Evolutionary conservation across 2,329 filamentous ascomycete species (phyloP), one percentile per base, ranked within the genome.

Genomic region (Penicillium sp.): DNA sequence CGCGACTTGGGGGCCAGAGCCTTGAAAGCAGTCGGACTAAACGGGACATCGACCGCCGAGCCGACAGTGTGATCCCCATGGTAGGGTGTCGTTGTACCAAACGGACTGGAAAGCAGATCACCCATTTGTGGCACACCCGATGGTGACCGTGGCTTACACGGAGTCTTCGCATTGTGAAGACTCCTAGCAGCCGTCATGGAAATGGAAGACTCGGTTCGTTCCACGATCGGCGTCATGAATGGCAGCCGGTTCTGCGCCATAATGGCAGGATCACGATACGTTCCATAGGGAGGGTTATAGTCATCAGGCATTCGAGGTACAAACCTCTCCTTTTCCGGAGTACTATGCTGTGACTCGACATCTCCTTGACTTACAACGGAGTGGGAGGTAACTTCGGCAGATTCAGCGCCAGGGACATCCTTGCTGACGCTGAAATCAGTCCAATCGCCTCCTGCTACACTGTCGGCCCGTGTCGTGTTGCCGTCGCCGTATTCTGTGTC

Each of bases 151-250:
- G 70, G 85, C 70, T 89, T 89, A 69, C 88, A 92, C 17, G 93
- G 93, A 4, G 92, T 96, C 78, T 95, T 96, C 53, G 87, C 84
- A 57, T 84, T 84, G 71, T 75, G 88, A 81, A 76, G 85, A 85
- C 75, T 86, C 85, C 68, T 82, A 82, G 58, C 82, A 74, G 66
- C 83, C 79, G 56, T 86, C 84, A 30, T 88, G 4, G 86, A 85
- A 45, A 98, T 80, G 0, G 93, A 97, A 12, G 89, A 91, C 78
- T 99, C 95, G 0, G 95, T 99, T 70, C 92, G 89, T 77, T 99
- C 95, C 1, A 95, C 94, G 68, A 99, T 99, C 1, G 95, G 95
- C 0, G 95, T 99, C 95, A 99, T 98, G 76, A 98, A 99, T 3
- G 94, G 95, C 10, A 98, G 83, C 58, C 93, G 89, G 78, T 93